phyloP scores from a whole-genome alignment of 116 monocot species.

The Posidonia oceanica region DNA sequence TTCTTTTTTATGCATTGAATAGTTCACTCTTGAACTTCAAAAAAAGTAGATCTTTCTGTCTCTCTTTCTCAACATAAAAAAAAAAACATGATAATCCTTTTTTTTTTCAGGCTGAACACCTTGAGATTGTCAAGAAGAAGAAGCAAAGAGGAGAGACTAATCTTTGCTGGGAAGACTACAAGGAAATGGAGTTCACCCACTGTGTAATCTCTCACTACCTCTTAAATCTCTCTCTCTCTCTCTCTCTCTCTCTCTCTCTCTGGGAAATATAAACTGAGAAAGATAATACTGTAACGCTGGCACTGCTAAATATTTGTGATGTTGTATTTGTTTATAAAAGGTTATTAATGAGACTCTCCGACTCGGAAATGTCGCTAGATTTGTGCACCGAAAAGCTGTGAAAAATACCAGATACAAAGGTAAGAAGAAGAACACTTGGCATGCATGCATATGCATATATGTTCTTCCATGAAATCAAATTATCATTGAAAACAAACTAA shows the following conservation, averaged over 20 bases:
- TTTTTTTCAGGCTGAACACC: conserved; percentile 36
- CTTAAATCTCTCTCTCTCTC: neutral
- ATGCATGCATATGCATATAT: neutral
- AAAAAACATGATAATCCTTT: neutral
- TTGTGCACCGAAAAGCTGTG: conserved; percentile 69
- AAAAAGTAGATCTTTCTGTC: no score
- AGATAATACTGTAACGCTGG: no score
- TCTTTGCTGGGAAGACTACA: conserved; percentile 91
- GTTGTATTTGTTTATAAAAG: conserved; percentile 12
- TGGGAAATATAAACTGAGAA: no score
- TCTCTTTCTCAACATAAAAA: neutral
- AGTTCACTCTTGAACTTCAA: no score
- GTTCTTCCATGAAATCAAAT: neutral
- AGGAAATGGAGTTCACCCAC: conserved; percentile 84
- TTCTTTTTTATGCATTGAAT: no score
- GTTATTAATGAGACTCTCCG: conserved; percentile 92
- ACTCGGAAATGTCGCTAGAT: conserved; percentile 81
- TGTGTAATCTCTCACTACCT: conserved; percentile 35
- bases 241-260: neutral
- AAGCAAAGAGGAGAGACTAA: conserved; percentile 15
- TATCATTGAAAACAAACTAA: neutral
- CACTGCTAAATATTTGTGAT: no score
- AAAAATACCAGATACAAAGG: conserved; percentile 62
- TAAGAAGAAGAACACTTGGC: conserved; percentile 2
- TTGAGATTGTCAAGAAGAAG: conserved; percentile 21